Base-by-base conservation (phyloP, 495 filamentous ascomycete genomes). In the Filosporella fistucella region DNA sequence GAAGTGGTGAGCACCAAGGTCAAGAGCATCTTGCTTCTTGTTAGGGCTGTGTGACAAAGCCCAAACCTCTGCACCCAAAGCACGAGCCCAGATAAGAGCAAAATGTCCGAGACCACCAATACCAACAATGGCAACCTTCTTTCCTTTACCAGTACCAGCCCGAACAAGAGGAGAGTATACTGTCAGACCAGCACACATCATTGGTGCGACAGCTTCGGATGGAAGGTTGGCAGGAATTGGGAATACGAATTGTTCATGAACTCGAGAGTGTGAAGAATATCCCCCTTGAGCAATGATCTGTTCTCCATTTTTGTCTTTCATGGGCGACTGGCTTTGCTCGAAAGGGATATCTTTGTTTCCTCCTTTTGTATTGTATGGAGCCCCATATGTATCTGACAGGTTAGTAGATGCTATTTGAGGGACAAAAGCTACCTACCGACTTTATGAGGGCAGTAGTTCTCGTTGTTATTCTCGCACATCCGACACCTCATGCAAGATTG, bases 101-200 rank as follows among this genome's bases (percentile, higher is more conserved):
- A 86, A 68, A 63, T 85, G 86, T 4, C 86, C 88, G 0, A 91
- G 61, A 0, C 88, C 86, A 1, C 87, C 86, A 29, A 89, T 71
- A 50, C 85, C 85, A 9, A 86, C 70, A 28, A 88, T 73, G 26
- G 71, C 86, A 16, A 89, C 80, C 53, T 79, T 82, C 67, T 87
- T 82, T 18, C 84, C 82, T 0, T 82, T 80, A 0, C 84, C 79
- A 20, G 72, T 63, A 17, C 73, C 77, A 20, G 79, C 71, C 17
- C 82, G 72, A 4, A 81, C 76, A 0, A 91, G 68, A 0, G 86
- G 84, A 20, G 75, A 77, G 67, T 80, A 91, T 1, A 77, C 77
- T 1, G 88, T 91, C 25, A 90, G 57, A 30, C 88, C 86, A 21
- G 85, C 86, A 61, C 88, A 94, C 50, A 91, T 74, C 71, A 89